phyloP scores from a whole-genome alignment of 257 asterid genomes.

The Salvia rosmarinus region DNA sequence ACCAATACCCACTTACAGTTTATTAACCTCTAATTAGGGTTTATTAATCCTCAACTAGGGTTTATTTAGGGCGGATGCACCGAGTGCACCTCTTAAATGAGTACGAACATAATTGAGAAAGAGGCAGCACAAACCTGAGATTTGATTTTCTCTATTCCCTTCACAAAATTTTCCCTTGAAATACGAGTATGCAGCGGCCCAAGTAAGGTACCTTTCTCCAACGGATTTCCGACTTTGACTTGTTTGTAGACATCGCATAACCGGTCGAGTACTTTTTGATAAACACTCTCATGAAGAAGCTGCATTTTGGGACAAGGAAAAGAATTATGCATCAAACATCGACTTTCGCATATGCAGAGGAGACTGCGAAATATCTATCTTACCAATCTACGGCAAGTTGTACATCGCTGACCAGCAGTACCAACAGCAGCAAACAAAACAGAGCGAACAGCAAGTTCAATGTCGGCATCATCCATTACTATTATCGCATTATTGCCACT shows the following conservation, averaged over 20 bases:
- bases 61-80: no score
- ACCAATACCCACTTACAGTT: no score
- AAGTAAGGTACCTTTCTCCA: conserved; percentile 84
- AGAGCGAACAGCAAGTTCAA: conserved; percentile 90
- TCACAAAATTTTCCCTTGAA: conserved; percentile 72
- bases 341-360: conserved; percentile 8
- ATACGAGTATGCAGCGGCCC: conserved; percentile 89
- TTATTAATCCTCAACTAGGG: no score
- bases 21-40: no score
- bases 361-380: conserved; percentile 14
- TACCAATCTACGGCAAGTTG: conserved; percentile 99
- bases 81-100: neutral
- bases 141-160: conserved; percentile 74
- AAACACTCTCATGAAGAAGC: conserved; percentile 89
- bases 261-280: conserved; percentile 73
- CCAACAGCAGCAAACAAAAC: conserved; percentile 98
- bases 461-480: conserved; percentile 94
- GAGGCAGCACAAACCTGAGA: conserved; percentile 65
- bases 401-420: conserved; percentile 99
- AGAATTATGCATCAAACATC: conserved; percentile 1
- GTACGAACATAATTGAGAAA: neutral
- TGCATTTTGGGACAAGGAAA: conserved; percentile 40
- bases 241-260: conserved; percentile 82
- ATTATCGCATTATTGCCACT: conserved; percentile 97
- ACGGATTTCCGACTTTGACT: conserved; percentile 89